These are phyloP conservation scores for Cladophialophora bantiana DNA, from an alignment of 2,329 filamentous ascomycete species.

Conservation along the genomic window DNA sequence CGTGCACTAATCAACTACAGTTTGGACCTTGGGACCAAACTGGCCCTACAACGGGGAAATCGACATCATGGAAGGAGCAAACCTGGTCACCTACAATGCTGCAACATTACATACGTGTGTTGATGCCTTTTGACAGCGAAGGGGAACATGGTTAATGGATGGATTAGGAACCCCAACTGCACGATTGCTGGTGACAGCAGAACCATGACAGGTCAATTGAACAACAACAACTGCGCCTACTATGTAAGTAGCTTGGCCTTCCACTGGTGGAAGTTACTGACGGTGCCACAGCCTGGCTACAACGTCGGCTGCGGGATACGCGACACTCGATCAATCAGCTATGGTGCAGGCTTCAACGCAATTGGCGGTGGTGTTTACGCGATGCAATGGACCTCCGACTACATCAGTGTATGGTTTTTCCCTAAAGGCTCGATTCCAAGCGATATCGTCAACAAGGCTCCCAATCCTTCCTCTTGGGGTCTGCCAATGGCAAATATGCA, in stretches of 20 bases:
- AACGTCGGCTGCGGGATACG: conserved; percentile 63
- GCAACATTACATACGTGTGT: conserved; percentile 68
- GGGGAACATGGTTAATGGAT: conserved; percentile 6
- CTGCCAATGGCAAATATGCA: conserved; percentile 65
- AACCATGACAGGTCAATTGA: conserved; percentile 49
- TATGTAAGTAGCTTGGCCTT: conserved; percentile 40
- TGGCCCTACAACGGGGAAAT: conserved; percentile 73
- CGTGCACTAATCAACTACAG: conserved; percentile 19
- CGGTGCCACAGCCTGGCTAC: conserved; percentile 40
- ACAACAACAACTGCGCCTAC: conserved; percentile 61
- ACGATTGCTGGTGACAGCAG: conserved; percentile 39
- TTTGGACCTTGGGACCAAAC: conserved; percentile 60
- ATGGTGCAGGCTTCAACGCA: conserved; percentile 71
- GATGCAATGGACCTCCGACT: conserved; percentile 59
- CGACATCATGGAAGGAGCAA: conserved; percentile 75
- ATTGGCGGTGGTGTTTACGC: conserved; percentile 70
- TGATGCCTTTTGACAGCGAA: not conserved
- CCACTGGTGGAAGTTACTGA: conserved; percentile 6
- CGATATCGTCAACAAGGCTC: conserved; percentile 51
- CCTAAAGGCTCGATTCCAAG: conserved; percentile 49
- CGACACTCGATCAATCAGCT: conserved; percentile 54
- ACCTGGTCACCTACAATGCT: conserved; percentile 60
- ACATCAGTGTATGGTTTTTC: conserved; percentile 58
- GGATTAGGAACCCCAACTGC: conserved; percentile 34
- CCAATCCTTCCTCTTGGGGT: conserved; percentile 53